Conservation (phyloP, 2,329 filamentous ascomycete genomes). For the Ophiostoma ips region DNA sequence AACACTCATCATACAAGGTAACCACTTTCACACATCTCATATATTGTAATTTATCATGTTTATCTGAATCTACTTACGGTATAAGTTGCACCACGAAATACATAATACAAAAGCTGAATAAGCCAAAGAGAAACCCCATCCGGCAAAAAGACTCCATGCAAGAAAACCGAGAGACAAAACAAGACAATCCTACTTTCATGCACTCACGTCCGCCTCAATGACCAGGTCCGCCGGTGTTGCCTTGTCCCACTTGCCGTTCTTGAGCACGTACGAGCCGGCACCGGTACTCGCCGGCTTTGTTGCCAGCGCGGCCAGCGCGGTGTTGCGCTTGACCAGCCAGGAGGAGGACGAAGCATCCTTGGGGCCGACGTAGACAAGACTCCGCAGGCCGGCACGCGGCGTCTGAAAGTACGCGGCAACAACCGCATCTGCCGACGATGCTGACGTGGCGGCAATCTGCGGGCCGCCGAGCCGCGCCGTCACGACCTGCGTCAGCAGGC, state of each 20-base stretch:
- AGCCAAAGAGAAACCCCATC: too few relatives aligned
- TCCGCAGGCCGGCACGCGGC: constrained; percentile 19
- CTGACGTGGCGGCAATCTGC: constrained; percentile 10
- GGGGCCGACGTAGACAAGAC: constrained; percentile 13
- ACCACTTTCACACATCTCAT: too few relatives aligned
- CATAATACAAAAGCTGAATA: too few relatives aligned
- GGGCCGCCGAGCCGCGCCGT: constrained; percentile 56
- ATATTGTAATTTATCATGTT: too few relatives aligned
- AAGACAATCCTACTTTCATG: not conserved
- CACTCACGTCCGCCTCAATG: constrained; percentile 3
- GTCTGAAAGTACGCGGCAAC: constrained; percentile 14
- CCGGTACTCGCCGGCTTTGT: not conserved
- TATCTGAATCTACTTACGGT: too few relatives aligned
- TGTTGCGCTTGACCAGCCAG: constrained; percentile 16
- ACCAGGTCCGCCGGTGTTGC: constrained; percentile 13
- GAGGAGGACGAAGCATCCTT: constrained; percentile 1
- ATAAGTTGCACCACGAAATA: too few relatives aligned
- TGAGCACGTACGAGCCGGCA: constrained; percentile 13
- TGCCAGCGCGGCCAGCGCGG: constrained; percentile 13
- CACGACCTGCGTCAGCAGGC: constrained; percentile 64
- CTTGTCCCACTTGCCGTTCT: constrained; percentile 13
- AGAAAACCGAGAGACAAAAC: not conserved
- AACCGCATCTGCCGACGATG: constrained; percentile 8
- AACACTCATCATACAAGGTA: too few relatives aligned
- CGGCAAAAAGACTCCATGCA: too few relatives aligned